These are phyloP conservation scores for Pseudohalonectria lignicola DNA, from an alignment of 2,329 filamentous ascomycete genomes.

Conservation along the genomic window DNA sequence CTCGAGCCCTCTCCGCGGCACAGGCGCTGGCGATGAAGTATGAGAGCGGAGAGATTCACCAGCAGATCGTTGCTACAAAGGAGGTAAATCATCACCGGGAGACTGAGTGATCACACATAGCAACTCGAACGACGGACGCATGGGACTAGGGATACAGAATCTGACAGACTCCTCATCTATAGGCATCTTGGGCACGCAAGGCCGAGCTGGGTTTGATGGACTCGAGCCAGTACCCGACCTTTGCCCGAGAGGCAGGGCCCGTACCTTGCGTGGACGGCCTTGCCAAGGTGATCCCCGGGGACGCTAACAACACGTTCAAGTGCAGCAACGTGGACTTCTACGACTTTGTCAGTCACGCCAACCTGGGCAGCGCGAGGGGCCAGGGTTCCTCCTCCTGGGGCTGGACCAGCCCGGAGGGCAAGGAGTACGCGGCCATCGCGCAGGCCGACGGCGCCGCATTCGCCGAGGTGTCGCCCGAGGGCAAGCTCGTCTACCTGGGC, in stretches of 20 bases:
- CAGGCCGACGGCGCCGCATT: constrained; percentile 44
- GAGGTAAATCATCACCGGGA: no score
- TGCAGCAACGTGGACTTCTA: neutral
- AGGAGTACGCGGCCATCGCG: constrained; percentile 42
- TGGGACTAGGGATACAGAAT: no score
- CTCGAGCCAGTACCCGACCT: constrained; percentile 2
- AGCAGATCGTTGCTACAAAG: no score
- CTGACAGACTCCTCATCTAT: no score
- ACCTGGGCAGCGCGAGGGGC: constrained; percentile 1
- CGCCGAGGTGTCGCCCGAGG: constrained; percentile 35
- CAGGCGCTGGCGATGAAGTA: no score
- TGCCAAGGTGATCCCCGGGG: neutral
- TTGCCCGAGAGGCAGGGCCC: neutral
- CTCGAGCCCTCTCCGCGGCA: no score
- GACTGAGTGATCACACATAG: no score
- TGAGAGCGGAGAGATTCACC: no score
- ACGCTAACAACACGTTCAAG: constrained; percentile 1
- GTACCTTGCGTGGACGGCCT: neutral
- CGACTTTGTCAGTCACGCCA: constrained; percentile 3
- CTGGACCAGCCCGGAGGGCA: constrained; percentile 38
- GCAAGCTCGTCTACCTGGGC: constrained; percentile 40
- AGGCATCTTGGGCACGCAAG: neutral
- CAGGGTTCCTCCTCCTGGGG: constrained; percentile 15
- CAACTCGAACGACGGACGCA: no score
- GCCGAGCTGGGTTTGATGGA: constrained; percentile 1